Base-by-base conservation (phyloP, 306 rosid species). In the Benincasa hispida region DNA sequence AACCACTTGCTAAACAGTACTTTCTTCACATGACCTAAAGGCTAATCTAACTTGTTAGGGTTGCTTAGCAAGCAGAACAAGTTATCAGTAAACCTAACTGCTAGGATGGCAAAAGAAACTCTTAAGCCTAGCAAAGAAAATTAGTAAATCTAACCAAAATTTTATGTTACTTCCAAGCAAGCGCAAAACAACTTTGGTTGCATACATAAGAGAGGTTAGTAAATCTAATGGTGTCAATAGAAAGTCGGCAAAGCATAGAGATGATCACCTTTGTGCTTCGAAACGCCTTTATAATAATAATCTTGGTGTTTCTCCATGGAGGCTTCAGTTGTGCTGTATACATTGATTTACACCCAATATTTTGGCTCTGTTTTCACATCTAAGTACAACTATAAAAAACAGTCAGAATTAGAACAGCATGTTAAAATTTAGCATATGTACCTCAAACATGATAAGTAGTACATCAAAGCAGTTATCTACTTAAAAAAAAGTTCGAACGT, bases 401-500 rank as follows among this genome's bases (percentile, higher is more conserved):
- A 66, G 30, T 66, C 73, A 56, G 80, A 54, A 51, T 42, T 24
- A 45, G 57, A 48, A 27, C 14, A 45, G 75, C 39, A 72, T 47
- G 76, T 48, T 72, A 72, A 47, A 25, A 8, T 48, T 72, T 25
- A 72, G 41, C 2, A 47, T 72, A 72, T 72, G 76, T 72, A 72
- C 76, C 76, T 72, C 76, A 72, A 72, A 72, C 76, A 69, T 69
- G 56, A 10, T 35, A 18, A n/a, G 72, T 13, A 60, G 75, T 70
- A 68, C 27, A 57, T 72, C 76, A 69, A 41, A 45, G 75, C 55
- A 68, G 34, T 25, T 17, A 24, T 69, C 75, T 69, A 69, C 76
- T 72, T 48, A 72, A 56, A 72, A 47, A 27, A 37, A 47, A 48
- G 76, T 27, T 47, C 59, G 41, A 72, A 48, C 17, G 3, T 17